Conservation (phyloP, 495 filamentous ascomycete genomes). For the Pyrenula aspistea region DNA sequence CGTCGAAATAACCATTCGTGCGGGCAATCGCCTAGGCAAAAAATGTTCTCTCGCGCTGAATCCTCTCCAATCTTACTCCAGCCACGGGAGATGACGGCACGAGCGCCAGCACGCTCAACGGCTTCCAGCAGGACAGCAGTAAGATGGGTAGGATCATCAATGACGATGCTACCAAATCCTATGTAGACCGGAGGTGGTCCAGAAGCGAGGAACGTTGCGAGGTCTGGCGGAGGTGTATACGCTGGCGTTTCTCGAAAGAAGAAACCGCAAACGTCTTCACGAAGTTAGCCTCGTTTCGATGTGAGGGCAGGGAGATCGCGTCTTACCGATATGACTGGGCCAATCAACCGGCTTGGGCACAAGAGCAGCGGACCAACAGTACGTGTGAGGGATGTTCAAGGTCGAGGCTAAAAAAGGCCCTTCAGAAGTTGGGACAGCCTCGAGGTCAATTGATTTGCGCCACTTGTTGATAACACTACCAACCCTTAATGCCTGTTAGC, state of each 20-base stretch:
- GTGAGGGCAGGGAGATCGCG: neutral
- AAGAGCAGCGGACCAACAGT: slow-evolving; percentile 52
- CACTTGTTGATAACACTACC: slow-evolving; percentile 49
- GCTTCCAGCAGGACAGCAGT: slow-evolving; percentile 42
- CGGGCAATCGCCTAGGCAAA: slow-evolving; percentile 48
- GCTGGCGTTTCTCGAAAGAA: slow-evolving; percentile 40
- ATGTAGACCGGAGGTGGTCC: slow-evolving; percentile 52
- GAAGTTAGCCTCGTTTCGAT: neutral
- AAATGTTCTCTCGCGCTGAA: slow-evolving; percentile 23
- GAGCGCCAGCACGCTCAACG: slow-evolving; percentile 32
- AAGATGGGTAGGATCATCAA: slow-evolving; percentile 43
- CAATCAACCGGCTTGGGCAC: slow-evolving; percentile 52
- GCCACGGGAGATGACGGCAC: slow-evolving; percentile 50
- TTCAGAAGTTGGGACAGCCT: slow-evolving; percentile 28
- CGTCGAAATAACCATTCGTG: slow-evolving; percentile 57
- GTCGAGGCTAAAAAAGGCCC: slow-evolving; percentile 24
- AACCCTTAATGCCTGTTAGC: slow-evolving; percentile 20
- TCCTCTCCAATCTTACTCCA: slow-evolving; percentile 48
- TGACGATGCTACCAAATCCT: slow-evolving; percentile 56
- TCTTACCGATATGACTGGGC: slow-evolving; percentile 39
- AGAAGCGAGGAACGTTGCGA: slow-evolving; percentile 38
- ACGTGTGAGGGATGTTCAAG: slow-evolving; percentile 48
- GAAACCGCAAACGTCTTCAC: slow-evolving; percentile 45
- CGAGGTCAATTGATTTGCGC: slow-evolving; percentile 35
- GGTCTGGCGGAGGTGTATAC: slow-evolving; percentile 38